Conservation (phyloP, 768 basidiomycete genomes). For the Agaricus bisporus region DNA sequence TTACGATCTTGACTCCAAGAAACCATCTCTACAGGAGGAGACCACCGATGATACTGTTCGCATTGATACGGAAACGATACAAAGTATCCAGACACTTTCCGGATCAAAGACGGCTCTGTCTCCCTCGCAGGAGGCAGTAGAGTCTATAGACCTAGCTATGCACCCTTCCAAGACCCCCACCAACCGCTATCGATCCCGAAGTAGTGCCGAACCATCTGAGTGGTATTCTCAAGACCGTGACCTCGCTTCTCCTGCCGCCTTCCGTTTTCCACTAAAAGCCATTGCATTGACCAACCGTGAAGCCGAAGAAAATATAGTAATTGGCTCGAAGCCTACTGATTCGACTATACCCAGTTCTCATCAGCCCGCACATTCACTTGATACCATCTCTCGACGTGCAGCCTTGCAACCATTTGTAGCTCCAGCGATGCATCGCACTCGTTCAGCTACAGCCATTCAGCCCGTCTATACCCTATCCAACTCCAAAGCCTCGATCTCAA, state of each 20-base stretch:
- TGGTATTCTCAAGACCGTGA: slow-evolving; percentile 21
- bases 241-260: slow-evolving; percentile 31
- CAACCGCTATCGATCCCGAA: slow-evolving; percentile 13
- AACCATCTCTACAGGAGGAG: neutral
- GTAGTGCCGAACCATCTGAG: slow-evolving; percentile 13
- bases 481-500: neutral
- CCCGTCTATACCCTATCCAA: slow-evolving; percentile 14
- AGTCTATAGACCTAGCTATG: neutral
- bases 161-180: neutral
- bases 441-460: slow-evolving; percentile 38
- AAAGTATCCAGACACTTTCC: neutral
- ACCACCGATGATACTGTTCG: neutral
- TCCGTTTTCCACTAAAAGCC: slow-evolving; percentile 32
- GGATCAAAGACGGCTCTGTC: neutral
- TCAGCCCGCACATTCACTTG: slow-evolving; percentile 53
- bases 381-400: slow-evolving; percentile 29
- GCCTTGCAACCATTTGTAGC: slow-evolving; percentile 18
- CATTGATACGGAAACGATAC: neutral
- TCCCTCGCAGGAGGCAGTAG: neutral
- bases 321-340: neutral
- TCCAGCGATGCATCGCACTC: slow-evolving; percentile 32
- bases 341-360: slow-evolving; percentile 31
- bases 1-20: neutral
- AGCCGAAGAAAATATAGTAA: neutral
- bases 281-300: neutral